phyloP scores from a whole-genome alignment of 2,329 filamentous ascomycete species.

The Salinomyces thailandicus region DNA sequence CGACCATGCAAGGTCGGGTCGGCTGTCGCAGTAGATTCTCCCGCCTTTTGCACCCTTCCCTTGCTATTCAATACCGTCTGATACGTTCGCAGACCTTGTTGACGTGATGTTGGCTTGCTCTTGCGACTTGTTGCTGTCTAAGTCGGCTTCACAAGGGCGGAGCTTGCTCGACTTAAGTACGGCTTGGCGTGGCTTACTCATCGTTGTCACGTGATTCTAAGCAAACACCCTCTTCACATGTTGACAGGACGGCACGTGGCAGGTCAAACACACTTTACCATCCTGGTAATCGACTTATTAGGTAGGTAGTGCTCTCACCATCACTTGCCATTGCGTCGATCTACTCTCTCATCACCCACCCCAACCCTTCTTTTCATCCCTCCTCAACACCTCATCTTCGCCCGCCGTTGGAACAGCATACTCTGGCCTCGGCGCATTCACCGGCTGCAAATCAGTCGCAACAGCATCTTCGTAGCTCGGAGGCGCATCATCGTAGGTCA shows the following conservation, averaged over 20 bases:
- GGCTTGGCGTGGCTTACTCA: not conserved
- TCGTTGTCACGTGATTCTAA: no score
- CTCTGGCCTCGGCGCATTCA: conserved; percentile 59
- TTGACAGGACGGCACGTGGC: no score
- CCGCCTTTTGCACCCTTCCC: not conserved
- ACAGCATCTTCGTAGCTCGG: conserved; percentile 93
- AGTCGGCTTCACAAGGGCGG: not conserved
- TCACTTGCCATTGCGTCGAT: no score
- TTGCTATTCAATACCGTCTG: not conserved
- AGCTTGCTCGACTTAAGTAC: not conserved
- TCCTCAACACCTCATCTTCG: conserved; percentile 20
- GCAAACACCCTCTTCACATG: no score
- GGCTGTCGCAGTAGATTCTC: no score
- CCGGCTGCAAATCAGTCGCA: conserved; percentile 63
- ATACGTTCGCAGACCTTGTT: no score
- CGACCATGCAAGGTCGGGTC: no score
- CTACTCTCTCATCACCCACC: conserved; percentile 1
- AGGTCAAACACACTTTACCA: no score
- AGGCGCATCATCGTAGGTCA: conserved; percentile 53
- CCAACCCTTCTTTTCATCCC: conserved; percentile 25
- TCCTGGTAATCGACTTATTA: no score
- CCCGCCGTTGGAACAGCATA: conserved; percentile 41
- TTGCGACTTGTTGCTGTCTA: not conserved
- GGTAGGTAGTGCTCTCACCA: no score
- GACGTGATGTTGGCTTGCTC: no score